Conservation (phyloP, 169 alveolate species). For the Toxoplasma gondii region DNA sequence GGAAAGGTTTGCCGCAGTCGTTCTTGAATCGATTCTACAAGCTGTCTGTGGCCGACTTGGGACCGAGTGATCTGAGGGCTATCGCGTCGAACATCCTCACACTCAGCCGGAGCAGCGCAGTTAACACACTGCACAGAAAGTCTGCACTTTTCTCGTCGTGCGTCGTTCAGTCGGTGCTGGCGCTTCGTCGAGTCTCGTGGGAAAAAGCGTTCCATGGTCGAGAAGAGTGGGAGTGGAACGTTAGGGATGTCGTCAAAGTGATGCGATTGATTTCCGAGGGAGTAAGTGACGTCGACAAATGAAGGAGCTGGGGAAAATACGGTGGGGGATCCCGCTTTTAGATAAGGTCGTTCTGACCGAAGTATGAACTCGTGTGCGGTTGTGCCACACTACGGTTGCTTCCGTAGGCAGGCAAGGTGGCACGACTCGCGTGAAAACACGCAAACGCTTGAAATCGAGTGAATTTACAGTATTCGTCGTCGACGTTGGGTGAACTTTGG, state of each 20-base stretch:
- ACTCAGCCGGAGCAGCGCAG: neutral
- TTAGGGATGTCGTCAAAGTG: constrained; percentile 72
- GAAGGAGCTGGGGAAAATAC: neutral
- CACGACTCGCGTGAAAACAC: too few species aligned
- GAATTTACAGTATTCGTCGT: too few species aligned
- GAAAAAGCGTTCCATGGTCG: neutral
- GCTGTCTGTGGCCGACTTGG: constrained; percentile 82
- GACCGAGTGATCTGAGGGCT: constrained; percentile 48
- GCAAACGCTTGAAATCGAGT: too few species aligned
- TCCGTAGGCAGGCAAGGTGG: too few species aligned
- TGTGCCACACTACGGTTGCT: too few species aligned
- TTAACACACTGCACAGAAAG: neutral
- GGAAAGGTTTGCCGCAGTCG: constrained; percentile 98
- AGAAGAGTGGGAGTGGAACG: constrained; percentile 71
- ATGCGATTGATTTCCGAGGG: constrained; percentile 60
- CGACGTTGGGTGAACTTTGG: too few species aligned
- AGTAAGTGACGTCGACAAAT: constrained; percentile 3
- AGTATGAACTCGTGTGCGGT: too few species aligned
- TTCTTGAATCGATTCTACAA: constrained; percentile 98
- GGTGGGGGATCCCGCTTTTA: neutral
- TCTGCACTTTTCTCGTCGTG: neutral
- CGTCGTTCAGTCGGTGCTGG: neutral
- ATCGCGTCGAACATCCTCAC: constrained; percentile 53
- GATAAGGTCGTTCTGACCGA: neutral
- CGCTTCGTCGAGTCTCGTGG: constrained; percentile 17